Base-by-base conservation (phyloP, 768 basidiomycete genomes). In the Antrodiella citrinella region DNA sequence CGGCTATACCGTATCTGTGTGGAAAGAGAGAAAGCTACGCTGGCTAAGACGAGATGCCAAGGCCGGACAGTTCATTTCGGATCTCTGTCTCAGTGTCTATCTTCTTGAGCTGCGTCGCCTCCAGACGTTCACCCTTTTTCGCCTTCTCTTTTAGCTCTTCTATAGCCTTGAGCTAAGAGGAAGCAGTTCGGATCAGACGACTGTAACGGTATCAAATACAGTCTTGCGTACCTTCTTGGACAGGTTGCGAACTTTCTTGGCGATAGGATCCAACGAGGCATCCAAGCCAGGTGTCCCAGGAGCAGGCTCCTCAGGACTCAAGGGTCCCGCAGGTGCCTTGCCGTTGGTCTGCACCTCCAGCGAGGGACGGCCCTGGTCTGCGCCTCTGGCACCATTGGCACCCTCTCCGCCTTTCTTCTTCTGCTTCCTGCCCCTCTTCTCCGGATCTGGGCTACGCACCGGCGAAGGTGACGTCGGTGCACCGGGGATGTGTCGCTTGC, bases 141-240 rank as follows among this genome's bases (percentile, higher is more conserved):
- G 81, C 78, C 71, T 93, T 92, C 57, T 89, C 90, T 72, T 97
- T 98, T 45, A 99, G 80, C 61, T 98, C 94, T 19, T 97, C 92
- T 57, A 99, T 98, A n/a, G 95, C 95, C 66, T 96, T 97, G 57
- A 99, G 75, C 93, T 96, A 57, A 30, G 50, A n/a, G 9, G 30
- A 49, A 21, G 13, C 43, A 5, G 3, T 10, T 3, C 19, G 23
- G n/a, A n/a, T n/a, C n/a, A n/a, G n/a, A n/a, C n/a, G n/a, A n/a
- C n/a, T n/a, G n/a, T 49, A 39, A 19, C 18, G 45, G 15, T 11
- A 15, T 19, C n/a, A 9, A 41, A 20, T 20, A 40, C 35, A 35
- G n/a, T n/a, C n/a, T n/a, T n/a, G n/a, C n/a, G 30, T 38, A 87
- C 93, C 84, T 96, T 99, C 77, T 99, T 99, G 65, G 80, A 90